Conservation (phyloP, 2,329 filamentous ascomycete genomes). For the Hypoxylon sp. region DNA sequence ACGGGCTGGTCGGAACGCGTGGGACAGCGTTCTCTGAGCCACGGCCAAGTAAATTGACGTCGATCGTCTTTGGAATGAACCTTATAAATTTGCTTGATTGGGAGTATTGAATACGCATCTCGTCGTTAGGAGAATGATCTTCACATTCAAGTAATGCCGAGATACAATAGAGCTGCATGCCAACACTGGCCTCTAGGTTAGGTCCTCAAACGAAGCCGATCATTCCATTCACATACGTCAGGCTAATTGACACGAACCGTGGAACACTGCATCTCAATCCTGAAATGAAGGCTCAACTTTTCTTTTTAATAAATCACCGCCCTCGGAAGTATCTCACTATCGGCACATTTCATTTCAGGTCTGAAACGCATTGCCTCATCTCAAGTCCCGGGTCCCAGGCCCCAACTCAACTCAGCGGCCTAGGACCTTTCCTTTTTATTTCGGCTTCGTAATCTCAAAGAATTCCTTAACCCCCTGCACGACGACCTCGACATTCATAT, state of each 20-base stretch:
- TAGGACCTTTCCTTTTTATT: conserved; percentile 40
- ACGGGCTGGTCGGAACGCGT: background rate
- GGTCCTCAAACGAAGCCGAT: background rate
- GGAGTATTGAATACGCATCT: background rate
- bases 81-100: background rate
- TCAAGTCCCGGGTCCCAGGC: background rate
- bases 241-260: background rate
- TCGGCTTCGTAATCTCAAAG: conserved; percentile 78
- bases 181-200: too few relatives aligned
- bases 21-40: background rate
- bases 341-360: background rate
- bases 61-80: background rate
- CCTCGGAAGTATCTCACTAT: background rate
- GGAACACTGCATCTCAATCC: background rate
- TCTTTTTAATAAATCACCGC: conserved; percentile 1
- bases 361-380: background rate
- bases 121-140: background rate
- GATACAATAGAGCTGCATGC: background rate
- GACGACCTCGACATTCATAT: conserved; percentile 88
- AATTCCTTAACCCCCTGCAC: conserved; percentile 85
- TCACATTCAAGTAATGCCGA: conserved; percentile 8
- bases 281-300: conserved; percentile 2
- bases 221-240: background rate
- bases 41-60: background rate
- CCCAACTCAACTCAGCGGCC: background rate